Conservation (phyloP, 768 basidiomycete species). For the Paxillus rubicundulus region DNA sequence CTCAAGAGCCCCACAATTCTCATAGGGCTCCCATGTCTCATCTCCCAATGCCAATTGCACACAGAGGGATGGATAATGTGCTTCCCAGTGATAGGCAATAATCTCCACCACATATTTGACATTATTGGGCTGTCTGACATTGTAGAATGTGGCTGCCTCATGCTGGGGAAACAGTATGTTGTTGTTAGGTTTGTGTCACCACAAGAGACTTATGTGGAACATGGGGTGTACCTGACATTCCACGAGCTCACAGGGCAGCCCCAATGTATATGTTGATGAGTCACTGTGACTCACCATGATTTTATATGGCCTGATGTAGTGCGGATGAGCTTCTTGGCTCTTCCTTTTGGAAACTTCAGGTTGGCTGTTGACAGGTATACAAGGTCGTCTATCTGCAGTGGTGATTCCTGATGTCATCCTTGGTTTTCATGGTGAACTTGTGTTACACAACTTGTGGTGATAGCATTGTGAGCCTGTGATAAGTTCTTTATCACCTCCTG, state of each 20-base stretch:
- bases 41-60: conserved; percentile 35
- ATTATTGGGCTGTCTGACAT: conserved; percentile 33
- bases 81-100: conserved; percentile 21
- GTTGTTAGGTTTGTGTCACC: conserved; percentile 30
- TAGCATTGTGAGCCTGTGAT: conserved; percentile 34
- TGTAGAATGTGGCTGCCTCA: conserved; percentile 29
- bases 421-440: conserved; percentile 34
- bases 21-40: conserved; percentile 32
- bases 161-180: conserved; percentile 36
- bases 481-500: conserved; percentile 23
- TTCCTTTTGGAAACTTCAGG: conserved; percentile 31
- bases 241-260: conserved; percentile 28
- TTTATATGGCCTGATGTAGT: conserved; percentile 39
- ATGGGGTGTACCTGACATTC: conserved; percentile 28
- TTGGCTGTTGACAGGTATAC: conserved; percentile 40
- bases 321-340: conserved; percentile 35
- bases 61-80: conserved; percentile 20
- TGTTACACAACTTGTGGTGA: conserved; percentile 31
- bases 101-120: conserved; percentile 39
- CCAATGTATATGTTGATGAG: conserved; percentile 29
- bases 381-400: conserved; percentile 19
- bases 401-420: conserved; percentile 9
- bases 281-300: conserved; percentile 18
- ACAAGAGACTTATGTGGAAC: conserved; percentile 36
- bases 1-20: conserved; percentile 21